These are phyloP conservation scores for Calonectria crousiana DNA, from an alignment of 2,329 filamentous ascomycete genomes.

Conservation along the genomic window DNA sequence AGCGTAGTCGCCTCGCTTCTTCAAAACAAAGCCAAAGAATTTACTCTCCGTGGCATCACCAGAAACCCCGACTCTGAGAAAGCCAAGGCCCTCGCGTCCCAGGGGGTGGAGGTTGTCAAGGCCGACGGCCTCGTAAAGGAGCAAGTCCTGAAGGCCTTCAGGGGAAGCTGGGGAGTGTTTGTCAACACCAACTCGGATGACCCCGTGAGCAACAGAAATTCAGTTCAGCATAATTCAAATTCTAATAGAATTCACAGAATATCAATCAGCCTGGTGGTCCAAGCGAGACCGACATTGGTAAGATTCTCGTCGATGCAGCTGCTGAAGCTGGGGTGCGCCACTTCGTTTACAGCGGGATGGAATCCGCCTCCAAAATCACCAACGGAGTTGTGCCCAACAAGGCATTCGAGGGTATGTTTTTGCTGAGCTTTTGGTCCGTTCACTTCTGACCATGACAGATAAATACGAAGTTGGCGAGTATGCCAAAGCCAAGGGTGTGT, in stretches of 20 bases:
- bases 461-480: slow-evolving; percentile 55
- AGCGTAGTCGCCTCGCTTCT: slow-evolving; percentile 48
- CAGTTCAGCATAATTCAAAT: neutral
- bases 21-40: slow-evolving; percentile 43
- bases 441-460: slow-evolving; percentile 40
- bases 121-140: slow-evolving; percentile 44
- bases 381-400: slow-evolving; percentile 47
- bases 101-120: slow-evolving; percentile 48
- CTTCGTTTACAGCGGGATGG: slow-evolving; percentile 52
- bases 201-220: slow-evolving; percentile 34
- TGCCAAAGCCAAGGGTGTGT: slow-evolving; percentile 46
- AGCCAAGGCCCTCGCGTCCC: slow-evolving; percentile 40
- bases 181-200: slow-evolving; percentile 50
- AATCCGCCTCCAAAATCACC: slow-evolving; percentile 48
- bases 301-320: slow-evolving; percentile 49
- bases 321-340: slow-evolving; percentile 49
- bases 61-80: slow-evolving; percentile 45
- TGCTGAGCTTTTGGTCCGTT: accelerated
- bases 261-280: slow-evolving; percentile 42
- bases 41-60: slow-evolving; percentile 46
- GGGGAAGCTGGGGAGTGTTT: slow-evolving; percentile 49
- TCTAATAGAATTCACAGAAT: slow-evolving; percentile 31
- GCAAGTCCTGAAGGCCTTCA: slow-evolving; percentile 44
- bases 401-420: slow-evolving; percentile 49
- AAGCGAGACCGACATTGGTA: slow-evolving; percentile 52